phyloP scores from a whole-genome alignment of 495 filamentous ascomycete species.

The Acidiella bohemica region DNA sequence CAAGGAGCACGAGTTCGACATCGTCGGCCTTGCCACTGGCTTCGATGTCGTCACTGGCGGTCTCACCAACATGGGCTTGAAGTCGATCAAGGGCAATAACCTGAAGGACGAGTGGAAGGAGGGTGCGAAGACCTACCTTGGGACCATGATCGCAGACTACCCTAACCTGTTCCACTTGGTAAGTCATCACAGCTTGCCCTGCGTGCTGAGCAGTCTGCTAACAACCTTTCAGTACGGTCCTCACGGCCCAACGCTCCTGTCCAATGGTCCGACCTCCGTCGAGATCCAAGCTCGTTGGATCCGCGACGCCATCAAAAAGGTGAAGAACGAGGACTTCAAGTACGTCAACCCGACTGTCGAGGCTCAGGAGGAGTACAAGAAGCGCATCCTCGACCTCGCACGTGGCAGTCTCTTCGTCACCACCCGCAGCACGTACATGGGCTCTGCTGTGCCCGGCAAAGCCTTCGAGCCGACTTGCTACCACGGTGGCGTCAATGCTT shows the following conservation, averaged over 20 bases:
- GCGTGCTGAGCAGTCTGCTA: too few species aligned
- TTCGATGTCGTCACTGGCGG: slow-evolving; percentile 15
- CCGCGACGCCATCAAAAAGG: slow-evolving; percentile 12
- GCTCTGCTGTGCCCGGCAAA: slow-evolving; percentile 12
- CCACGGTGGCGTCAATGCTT: slow-evolving; percentile 18
- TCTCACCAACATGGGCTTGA: slow-evolving; percentile 11
- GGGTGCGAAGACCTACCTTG: slow-evolving; percentile 15
- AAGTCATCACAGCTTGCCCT: too few species aligned
- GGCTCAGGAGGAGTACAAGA: slow-evolving; percentile 14
- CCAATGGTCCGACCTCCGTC: slow-evolving; percentile 19
- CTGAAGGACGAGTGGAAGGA: slow-evolving; percentile 12
- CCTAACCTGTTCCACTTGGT: slow-evolving; percentile 17
- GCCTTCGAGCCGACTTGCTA: slow-evolving; percentile 21
- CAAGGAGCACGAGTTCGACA: slow-evolving; percentile 14
- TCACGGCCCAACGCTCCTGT: slow-evolving; percentile 22
- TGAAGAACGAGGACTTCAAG: slow-evolving; percentile 8
- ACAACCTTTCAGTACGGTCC: too few species aligned
- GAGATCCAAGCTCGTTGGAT: slow-evolving; percentile 19
- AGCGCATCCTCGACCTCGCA: slow-evolving; percentile 16
- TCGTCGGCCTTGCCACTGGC: slow-evolving; percentile 18
- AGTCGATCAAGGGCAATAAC: slow-evolving; percentile 2
- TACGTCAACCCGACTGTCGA: slow-evolving; percentile 33
- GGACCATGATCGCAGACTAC: slow-evolving; percentile 13
- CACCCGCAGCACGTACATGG: too few species aligned
- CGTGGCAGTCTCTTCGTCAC: not conserved